Base-by-base conservation (phyloP, 2,329 filamentous ascomycete genomes). In the Colletotrichum sp. region DNA sequence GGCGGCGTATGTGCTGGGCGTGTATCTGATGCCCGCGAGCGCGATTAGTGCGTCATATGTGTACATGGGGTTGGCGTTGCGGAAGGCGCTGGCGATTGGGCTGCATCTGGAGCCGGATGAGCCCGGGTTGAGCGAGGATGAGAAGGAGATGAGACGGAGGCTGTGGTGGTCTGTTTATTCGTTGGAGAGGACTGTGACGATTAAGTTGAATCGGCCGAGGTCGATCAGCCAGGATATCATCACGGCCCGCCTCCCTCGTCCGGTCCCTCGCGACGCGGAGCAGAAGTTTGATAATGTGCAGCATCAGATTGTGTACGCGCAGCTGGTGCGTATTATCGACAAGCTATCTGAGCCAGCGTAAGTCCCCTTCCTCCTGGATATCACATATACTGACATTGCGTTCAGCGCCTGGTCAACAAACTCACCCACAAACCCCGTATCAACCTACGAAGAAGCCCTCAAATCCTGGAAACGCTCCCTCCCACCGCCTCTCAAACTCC, bases 21-120 rank as follows among this genome's bases (percentile, higher is more conserved):
- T 85, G 8, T 85, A 85, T 56, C 74, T 84, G 3, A 78, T 85
- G 78, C 83, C 84, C 1, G 77, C 80, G 13, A 83, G 79, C 65
- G 82, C 84, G 0, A 80, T 84, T 60, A 82, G 82, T 8, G 81
- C 82, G 4, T 84, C 83, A 0, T 82, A 83, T 30, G 74, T 83
- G 10, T 83, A 82, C 56, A 80, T 83, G 77, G 81, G 81, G 1
- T 30, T 83, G 8, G 81, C 80, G 3, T 61, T 83, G 13, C 72
- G 81, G 7, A 83, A 82, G 32, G 81, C 81, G 1, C 34, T 83
- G 32, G 80, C 80, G 13, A 76, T 81, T 36, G 81, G 81, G 27
- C 76, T 83, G 1, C 81, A 83, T 66, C 78, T 79, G 16, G 74
- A 78, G 18, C 74, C 78, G 2, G 80, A 82, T n/a, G 81, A 81